Conservation (phyloP, 2,329 filamentous ascomycete genomes). For the Ascosphaera acerosa region DNA sequence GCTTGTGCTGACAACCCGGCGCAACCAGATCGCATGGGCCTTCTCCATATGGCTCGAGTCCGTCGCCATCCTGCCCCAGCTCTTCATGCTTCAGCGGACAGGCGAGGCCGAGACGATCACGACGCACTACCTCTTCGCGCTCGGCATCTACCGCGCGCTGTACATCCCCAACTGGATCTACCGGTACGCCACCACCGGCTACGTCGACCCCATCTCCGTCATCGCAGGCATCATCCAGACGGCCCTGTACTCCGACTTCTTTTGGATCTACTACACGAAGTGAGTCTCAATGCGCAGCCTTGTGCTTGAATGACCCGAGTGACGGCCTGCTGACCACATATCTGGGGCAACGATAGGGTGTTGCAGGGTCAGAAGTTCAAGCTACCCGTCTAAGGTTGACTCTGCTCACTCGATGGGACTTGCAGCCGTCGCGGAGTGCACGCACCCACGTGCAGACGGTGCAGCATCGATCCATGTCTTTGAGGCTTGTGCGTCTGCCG, state of each 20-base stretch:
- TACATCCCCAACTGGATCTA: conserved; percentile 99
- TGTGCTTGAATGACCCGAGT: not conserved
- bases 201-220: conserved; percentile 70
- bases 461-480: too few species aligned
- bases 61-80: conserved; percentile 85
- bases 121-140: conserved; percentile 85
- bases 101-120: conserved; percentile 99
- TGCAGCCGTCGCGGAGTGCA: too few species aligned
- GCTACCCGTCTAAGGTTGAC: conserved; percentile 56
- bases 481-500: too few species aligned
- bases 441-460: too few species aligned
- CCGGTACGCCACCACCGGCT: conserved; percentile 54
- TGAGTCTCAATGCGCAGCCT: too few species aligned
- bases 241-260: conserved; percentile 92
- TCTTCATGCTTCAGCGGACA: conserved; percentile 94
- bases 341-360: conserved; percentile 21
- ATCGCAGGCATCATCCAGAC: conserved; percentile 82
- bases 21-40: conserved; percentile 67
- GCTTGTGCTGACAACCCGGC: conserved; percentile 6
- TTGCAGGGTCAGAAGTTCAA: conserved; percentile 76
- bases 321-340: not conserved
- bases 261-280: conserved; percentile 99
- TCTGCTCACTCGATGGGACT: too few species aligned
- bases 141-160: conserved; percentile 71
- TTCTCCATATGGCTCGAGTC: conserved; percentile 97